Evolutionary conservation across 179 eudicot species (phyloP).

Genomic region (Beta macrorhiza): DNA sequence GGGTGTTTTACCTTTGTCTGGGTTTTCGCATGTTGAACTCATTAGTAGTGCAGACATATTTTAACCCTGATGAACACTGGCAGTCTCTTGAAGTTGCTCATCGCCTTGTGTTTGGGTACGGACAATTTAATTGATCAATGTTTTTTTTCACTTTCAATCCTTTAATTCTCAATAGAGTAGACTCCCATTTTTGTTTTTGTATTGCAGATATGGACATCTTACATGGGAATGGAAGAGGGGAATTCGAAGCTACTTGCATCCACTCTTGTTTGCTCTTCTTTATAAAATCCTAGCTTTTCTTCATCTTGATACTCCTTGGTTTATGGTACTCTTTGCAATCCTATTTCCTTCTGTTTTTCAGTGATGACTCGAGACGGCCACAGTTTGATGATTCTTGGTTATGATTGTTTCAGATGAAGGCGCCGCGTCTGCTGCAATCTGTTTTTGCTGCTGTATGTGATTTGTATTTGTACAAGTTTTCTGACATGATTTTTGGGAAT

Average conservation of each 20-base stretch:
- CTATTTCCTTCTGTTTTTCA: background rate
- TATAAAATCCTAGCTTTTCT: constrained; percentile 71
- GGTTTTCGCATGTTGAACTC: constrained; percentile 60
- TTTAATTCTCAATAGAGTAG: background rate
- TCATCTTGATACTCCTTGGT: constrained; percentile 73
- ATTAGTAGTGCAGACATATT: constrained; percentile 81
- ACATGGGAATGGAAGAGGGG: constrained; percentile 97
- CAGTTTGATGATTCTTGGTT: background rate
- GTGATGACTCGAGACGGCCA: too few relatives aligned
- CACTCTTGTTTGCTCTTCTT: constrained; percentile 74
- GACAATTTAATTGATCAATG: background rate
- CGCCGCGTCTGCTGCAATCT: constrained; percentile 82
- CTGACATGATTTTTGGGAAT: constrained; percentile 52
- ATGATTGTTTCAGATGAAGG: constrained; percentile 53
- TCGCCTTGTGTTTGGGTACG: constrained; percentile 74
- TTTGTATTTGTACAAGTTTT: constrained; percentile 73
- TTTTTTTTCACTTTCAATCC: background rate
- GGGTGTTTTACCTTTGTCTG: constrained; percentile 55
- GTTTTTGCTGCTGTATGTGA: constrained; percentile 82
- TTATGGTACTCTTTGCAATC: constrained; percentile 59
- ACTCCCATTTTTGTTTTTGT: constrained; percentile 10
- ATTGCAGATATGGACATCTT: constrained; percentile 81
- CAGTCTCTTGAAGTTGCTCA: constrained; percentile 97
- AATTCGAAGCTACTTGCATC: constrained; percentile 88
- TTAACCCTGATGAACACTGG: constrained; percentile 99